A percentile compares a stretch with the other conserved stretches of the same genome.
phyloP scores from a whole-genome alignment of 768 basidiomycete genomes.

The Pholiota molesta region DNA sequence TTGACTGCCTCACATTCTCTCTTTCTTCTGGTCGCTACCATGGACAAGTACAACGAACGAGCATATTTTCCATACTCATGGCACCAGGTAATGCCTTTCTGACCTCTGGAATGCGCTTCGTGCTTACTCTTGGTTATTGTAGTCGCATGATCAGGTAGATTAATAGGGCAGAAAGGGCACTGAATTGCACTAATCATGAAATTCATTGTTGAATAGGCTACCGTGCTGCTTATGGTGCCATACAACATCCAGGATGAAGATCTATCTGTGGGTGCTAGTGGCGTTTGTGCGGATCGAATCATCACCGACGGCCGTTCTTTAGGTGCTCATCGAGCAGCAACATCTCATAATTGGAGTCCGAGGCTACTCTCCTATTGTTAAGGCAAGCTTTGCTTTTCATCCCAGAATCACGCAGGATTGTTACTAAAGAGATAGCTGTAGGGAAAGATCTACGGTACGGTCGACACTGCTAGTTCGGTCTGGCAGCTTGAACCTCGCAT shows the following conservation, averaged over 20 bases:
- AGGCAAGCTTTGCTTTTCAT: conserved; percentile 46
- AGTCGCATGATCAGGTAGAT: conserved; percentile 89
- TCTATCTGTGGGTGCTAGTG: conserved; percentile 51
- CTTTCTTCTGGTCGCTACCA: conserved; percentile 17
- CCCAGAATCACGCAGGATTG: not conserved
- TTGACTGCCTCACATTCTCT: not conserved
- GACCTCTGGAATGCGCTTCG: conserved; percentile 15
- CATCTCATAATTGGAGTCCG: conserved; percentile 75
- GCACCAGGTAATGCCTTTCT: conserved; percentile 69
- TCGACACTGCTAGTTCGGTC: conserved; percentile 66
- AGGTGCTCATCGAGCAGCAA: conserved; percentile 77
- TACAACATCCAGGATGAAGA: conserved; percentile 74
- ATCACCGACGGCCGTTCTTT: not conserved
- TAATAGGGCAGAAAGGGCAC: not conserved
- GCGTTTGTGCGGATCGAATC: conserved; percentile 11
- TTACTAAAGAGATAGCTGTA: conserved; percentile 26
- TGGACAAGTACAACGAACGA: conserved; percentile 43
- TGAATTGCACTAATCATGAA: conserved; percentile 9
- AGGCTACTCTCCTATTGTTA: conserved; percentile 70
- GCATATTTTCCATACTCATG: conserved; percentile 68
- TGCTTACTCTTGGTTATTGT: conserved; percentile 14
- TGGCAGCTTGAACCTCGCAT: conserved; percentile 82
- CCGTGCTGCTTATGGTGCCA: conserved; percentile 74
- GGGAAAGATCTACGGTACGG: conserved; percentile 75
- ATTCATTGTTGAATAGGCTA: conserved; percentile 53